Base-by-base conservation (phyloP, 192 early-diverging fungal species). In the Lobulomyces angularis region DNA sequence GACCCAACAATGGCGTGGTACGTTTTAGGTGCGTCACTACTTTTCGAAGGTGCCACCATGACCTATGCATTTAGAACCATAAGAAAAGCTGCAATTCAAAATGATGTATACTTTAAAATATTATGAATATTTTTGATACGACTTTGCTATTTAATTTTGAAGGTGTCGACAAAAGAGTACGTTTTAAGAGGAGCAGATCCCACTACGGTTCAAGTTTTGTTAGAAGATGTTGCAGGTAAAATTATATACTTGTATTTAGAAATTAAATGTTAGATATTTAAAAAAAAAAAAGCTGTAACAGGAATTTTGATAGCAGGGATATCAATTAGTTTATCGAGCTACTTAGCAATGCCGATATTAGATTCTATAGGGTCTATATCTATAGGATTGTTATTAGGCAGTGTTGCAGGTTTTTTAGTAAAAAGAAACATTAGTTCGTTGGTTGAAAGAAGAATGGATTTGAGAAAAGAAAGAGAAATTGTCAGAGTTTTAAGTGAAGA, bases 131-230 rank as follows among this genome's bases (percentile, higher is more conserved):
- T 41, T 41, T 28, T 41, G 20, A 41, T 41, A 28, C 17, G 17
- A 17, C 17, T 20, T 41, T 1, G 3, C 34, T 3, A 33, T 41
- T 33, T 4, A 33, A 3, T 41, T 3, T 2, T 41, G 17, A 41
- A 28, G 17, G 34, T 17, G 17, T 28, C 23, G 27, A 44, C n/a
- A n/a, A n/a, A n/a, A 27, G 56, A 65, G 7, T 72, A 61, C 37
- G 21, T 74, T 0, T 40, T 41, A 18, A 50, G 60, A 2, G 71
- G 67, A 19, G 62, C 56, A 16, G 71, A 74, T 48, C 71, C 71
- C 12, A 64, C 70, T 0, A 59, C 71, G 20, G 70, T 74, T 26
- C 70, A 74, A 46, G 61, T 75, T 11, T 64, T 75, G 38, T 35
- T 71, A n/a, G 72, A 75, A 54, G 72, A 69, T 37, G 56, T 32